These are phyloP conservation scores for Nothophaeocryptopus gaeumannii DNA, from an alignment of 2,329 filamentous ascomycete genomes.

Conservation along the genomic window DNA sequence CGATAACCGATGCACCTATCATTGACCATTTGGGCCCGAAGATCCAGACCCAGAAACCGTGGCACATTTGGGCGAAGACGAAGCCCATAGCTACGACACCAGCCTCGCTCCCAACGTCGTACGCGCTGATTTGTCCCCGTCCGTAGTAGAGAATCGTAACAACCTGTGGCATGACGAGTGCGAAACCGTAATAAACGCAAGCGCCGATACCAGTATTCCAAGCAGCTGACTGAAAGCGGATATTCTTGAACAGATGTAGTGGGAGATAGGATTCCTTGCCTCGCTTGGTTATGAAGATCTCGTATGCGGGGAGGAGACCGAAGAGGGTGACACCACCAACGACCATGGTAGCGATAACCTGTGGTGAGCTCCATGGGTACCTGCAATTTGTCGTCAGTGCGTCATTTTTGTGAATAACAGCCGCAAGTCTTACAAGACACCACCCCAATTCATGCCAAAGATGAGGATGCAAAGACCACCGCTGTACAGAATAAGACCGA, in stretches of 20 bases:
- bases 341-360: slow-evolving; percentile 31
- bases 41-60: slow-evolving; percentile 27
- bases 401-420: background rate
- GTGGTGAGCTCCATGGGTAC: slow-evolving; percentile 31
- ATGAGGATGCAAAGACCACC: slow-evolving; percentile 27
- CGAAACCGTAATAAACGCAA: slow-evolving; percentile 27
- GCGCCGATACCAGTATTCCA: slow-evolving; percentile 28
- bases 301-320: slow-evolving; percentile 23
- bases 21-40: slow-evolving; percentile 27
- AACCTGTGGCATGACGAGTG: slow-evolving; percentile 27
- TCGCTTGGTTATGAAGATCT: slow-evolving; percentile 23
- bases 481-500: slow-evolving; percentile 26
- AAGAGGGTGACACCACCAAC: slow-evolving; percentile 27
- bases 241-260: slow-evolving; percentile 30
- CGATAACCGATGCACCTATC: slow-evolving; percentile 26
- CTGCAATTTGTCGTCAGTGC: slow-evolving; percentile 1
- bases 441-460: slow-evolving; percentile 32
- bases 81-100: slow-evolving; percentile 27
- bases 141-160: slow-evolving; percentile 27
- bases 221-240: slow-evolving; percentile 25
- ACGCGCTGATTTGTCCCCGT: slow-evolving; percentile 26
- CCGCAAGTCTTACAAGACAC: slow-evolving; percentile 21
- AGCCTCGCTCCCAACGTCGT: slow-evolving; percentile 27
- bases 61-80: slow-evolving; percentile 30
- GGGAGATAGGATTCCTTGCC: slow-evolving; percentile 27